phyloP scores from a whole-genome alignment of 768 basidiomycete genomes.

The Leccinum arenicola region DNA sequence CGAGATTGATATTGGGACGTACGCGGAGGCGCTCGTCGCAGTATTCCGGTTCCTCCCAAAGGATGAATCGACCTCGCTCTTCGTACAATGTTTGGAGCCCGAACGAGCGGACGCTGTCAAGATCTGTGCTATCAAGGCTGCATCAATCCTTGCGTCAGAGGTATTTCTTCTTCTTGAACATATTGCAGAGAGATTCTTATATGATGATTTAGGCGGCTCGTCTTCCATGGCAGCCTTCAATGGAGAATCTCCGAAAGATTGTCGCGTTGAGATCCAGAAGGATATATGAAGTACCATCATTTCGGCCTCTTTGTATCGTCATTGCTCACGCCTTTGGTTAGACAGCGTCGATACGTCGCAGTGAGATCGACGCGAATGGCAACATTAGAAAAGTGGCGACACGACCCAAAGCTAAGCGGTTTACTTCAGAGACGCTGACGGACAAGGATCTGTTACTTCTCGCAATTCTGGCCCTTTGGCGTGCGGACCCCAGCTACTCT shows the following conservation, averaged over 20 bases:
- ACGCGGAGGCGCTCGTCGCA: slow-evolving; percentile 70
- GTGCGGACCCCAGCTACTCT: slow-evolving; percentile 53
- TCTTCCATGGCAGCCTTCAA: slow-evolving; percentile 54
- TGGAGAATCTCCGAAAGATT: slow-evolving; percentile 45
- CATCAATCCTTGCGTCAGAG: slow-evolving; percentile 65
- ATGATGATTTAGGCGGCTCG: slow-evolving; percentile 41
- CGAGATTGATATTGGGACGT: slow-evolving; percentile 72
- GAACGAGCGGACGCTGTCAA: slow-evolving; percentile 82
- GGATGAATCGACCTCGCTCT: slow-evolving; percentile 59
- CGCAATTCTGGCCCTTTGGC: slow-evolving; percentile 68
- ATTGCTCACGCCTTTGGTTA: slow-evolving; percentile 26
- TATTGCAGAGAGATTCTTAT: slow-evolving; percentile 8
- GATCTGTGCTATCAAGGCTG: slow-evolving; percentile 72
- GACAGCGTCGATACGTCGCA: slow-evolving; percentile 50
- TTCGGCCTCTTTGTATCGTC: slow-evolving; percentile 4
- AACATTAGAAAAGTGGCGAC: slow-evolving; percentile 49
- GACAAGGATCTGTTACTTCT: slow-evolving; percentile 72
- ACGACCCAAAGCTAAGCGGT: slow-evolving; percentile 62
- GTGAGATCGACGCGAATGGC: slow-evolving; percentile 60
- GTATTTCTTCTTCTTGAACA: slow-evolving; percentile 34
- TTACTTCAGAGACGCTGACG: slow-evolving; percentile 53
- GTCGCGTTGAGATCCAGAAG: slow-evolving; percentile 49
- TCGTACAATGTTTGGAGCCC: slow-evolving; percentile 64
- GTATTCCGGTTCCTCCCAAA: slow-evolving; percentile 68
- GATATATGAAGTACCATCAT: slow-evolving; percentile 51